Percentiles rank a stretch among this genome's conserved stretches.
Evolutionary conservation across 75 land plant species (phyloP).

Genomic region (Pinus tabuliformis): DNA sequence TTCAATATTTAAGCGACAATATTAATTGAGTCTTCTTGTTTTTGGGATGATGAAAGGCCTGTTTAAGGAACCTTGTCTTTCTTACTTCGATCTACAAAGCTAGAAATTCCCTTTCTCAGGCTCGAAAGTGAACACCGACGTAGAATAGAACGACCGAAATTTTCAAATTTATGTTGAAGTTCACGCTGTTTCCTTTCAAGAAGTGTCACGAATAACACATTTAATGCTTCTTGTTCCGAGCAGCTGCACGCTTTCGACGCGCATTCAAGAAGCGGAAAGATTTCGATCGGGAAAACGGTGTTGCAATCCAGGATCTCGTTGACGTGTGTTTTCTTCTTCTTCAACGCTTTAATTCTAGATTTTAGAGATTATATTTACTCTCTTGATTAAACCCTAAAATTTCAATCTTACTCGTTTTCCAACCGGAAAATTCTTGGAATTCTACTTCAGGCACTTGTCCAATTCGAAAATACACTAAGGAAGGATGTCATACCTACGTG

Average conservation of each 20-base stretch:
- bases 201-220: not conserved
- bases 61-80: not conserved
- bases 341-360: not conserved
- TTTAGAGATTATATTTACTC: not conserved
- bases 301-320: not conserved
- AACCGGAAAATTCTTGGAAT: not conserved
- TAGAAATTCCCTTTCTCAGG: no score
- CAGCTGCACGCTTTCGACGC: not conserved
- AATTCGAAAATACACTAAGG: not conserved
- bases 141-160: not conserved
- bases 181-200: not conserved
- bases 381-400: not conserved
- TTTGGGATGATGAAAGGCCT: no score
- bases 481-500: not conserved
- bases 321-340: not conserved
- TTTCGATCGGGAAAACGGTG: not conserved
- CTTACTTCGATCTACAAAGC: not conserved
- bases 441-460: not conserved
- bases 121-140: not conserved
- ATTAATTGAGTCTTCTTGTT: not conserved
- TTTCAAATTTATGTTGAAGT: not conserved
- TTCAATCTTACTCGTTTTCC: not conserved
- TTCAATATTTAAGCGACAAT: not conserved
- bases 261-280: not conserved
- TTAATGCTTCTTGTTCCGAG: not conserved